Evolutionary conservation across 257 asterid genomes (phyloP), one percentile per base, ranked within the genome.

Genomic region (Solanum clarkiae): DNA sequence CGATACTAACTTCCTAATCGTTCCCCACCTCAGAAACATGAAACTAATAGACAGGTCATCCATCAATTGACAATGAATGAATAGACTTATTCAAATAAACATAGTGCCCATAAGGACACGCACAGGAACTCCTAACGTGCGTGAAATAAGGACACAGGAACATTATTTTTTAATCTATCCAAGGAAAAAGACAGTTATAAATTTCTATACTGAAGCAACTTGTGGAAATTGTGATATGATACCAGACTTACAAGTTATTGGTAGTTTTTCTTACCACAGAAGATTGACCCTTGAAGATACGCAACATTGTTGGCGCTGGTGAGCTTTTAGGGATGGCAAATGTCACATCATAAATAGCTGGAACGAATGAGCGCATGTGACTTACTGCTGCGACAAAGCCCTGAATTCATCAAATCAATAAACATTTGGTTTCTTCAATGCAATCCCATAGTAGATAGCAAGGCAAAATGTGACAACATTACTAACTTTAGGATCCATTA

Each of bases 331-430:
- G 98, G 74, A 96, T 95, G 54, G 97, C 91, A 81, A 96, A 95
- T 72, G 99, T 96, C 66, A 91, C 92, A 72, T 96, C 97, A 90
- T 95, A 96, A 89, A 96, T 91, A 55, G 98, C 98, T 20, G 99
- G 99, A 88, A 95, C 99, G 92, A 95, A 95, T 44, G 97, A 84
- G 72, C 96, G 97, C 97, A 94, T 90, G 62, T 95, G 96, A 86
- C 89, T 93, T 74, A 95, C 98, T 54, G 98, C 95, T 45, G 98
- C 90, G 83, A 96, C 98, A 88, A 96, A 96, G 66, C 99, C 99
- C 99, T 96, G 97, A 80, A 91, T 85, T 8, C 80, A 86, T 84
- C 60, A 63, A 66, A 74, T 10, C 29, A 24, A 59, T 55, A 15
- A 84, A 51, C 63, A 54, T 70, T 70, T 70, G 53, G 54, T 82